Percentiles rank a stretch among this genome's conserved stretches.
Evolutionary conservation across 148 eudicot genomes (phyloP).

Genomic region (Vaccinium macrocarpon): DNA sequence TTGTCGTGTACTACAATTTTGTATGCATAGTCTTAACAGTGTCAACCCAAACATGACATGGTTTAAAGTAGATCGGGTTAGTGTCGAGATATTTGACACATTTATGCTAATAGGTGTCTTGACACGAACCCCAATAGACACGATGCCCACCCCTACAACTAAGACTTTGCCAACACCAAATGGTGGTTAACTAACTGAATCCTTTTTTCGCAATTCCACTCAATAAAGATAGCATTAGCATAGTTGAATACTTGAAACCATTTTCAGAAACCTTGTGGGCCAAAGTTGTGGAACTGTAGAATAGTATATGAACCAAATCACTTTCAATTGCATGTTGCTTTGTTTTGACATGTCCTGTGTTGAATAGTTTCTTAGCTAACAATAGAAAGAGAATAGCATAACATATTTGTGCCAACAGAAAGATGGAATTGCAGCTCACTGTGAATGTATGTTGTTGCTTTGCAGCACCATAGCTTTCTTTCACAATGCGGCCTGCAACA

Average conservation of each 20-base stretch:
- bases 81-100: no score
- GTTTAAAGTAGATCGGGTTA: no score
- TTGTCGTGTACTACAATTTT: no score
- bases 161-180: background rate
- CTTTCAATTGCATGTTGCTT: background rate
- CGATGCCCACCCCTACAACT: background rate
- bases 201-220: background rate
- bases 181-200: background rate
- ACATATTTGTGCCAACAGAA: background rate
- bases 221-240: background rate
- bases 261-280: background rate
- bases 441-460: conserved; percentile 95
- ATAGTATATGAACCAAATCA: background rate
- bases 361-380: background rate
- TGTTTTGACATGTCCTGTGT: background rate
- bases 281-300: background rate
- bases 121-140: no score
- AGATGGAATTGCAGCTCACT: conserved; percentile 31
- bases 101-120: no score
- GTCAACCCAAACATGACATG: no score
- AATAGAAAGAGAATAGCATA: conserved; percentile 8
- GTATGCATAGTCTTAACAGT: no score
- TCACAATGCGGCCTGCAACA: conserved; percentile 75
- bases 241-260: background rate
- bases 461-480: conserved; percentile 88